Evolutionary conservation across 2,329 filamentous ascomycete species (phyloP).

Genomic region (Talaromyces rugulosus): DNA sequence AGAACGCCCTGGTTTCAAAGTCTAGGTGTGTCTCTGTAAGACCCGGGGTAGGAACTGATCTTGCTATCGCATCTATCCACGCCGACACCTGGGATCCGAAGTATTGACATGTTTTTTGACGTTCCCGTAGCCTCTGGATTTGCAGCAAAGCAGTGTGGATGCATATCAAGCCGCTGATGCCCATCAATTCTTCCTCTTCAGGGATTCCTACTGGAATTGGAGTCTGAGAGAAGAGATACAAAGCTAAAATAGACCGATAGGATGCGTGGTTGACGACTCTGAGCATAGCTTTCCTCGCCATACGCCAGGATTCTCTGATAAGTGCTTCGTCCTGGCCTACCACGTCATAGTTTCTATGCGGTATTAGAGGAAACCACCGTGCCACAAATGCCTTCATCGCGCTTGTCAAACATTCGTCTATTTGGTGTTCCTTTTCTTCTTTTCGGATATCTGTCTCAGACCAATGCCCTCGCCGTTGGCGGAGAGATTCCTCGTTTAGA

Average conservation of each 20-base stretch:
- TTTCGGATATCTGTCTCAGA: background rate
- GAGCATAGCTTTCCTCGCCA: background rate
- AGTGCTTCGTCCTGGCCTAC: background rate
- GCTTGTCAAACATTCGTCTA: background rate
- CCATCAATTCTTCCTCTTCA: background rate
- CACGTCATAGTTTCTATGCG: background rate
- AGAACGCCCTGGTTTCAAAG: conserved; percentile 1
- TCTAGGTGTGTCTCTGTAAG: background rate
- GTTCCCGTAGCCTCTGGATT: background rate
- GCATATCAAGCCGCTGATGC: background rate
- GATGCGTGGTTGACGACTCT: background rate
- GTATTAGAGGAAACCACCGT: background rate
- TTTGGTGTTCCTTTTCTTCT: background rate
- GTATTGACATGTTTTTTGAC: background rate
- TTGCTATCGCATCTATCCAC: background rate
- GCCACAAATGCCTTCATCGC: background rate
- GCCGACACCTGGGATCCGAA: background rate
- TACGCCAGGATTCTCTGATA: background rate
- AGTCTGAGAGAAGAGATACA: background rate
- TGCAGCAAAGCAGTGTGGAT: background rate
- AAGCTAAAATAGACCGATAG: background rate
- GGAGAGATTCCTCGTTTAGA: background rate
- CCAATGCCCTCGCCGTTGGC: background rate
- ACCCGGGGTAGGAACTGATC: background rate
- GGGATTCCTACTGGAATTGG: background rate